Base-by-base conservation (phyloP, 2,329 filamentous ascomycete species). In the Triangularia setosa region DNA sequence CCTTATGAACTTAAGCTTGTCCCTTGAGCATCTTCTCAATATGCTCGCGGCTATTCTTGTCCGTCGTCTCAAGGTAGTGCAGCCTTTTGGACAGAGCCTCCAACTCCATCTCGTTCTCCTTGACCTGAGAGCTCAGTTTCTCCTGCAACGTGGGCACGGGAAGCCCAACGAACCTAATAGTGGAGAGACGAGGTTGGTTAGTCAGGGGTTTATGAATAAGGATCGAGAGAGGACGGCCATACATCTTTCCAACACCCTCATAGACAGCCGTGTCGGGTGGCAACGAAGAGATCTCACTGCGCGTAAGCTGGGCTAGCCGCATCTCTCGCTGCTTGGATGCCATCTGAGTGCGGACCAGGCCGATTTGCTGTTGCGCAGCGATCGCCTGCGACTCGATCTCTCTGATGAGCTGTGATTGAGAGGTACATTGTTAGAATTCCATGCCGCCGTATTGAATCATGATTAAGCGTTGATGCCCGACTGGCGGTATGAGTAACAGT, bases 221-320 rank as follows among this genome's bases (percentile, higher is more conserved):
- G 11, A 24, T n/a, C 23, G 16, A 40, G 25, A 60, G 62, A 18
- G 23, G 23, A 18, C 23, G 61, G 35, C 61, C 88, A 73, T 78
- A 97, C 95, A 99, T 98, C 80, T 98, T 99, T 60, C 95, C 95
- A 11, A 98, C 90, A 5, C 94, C 94, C 79, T 98, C 94, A 73
- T 98, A 99, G 27, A 97, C 87, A 30, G 89, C 89, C 0, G 92
- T 95, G 57, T 89, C 85, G 18, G 84, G 76, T 3, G 93, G 90
- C 66, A 99, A 79, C 6, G 86, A 84, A n/a, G 87, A 85, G 58
- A 98, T 83, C 78, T 99, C 95, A 68, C 85, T 91, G 35, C 90
- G 85, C 1, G 94, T 98, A 69, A 99, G 81, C 77, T 96, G 91
- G 52, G 96, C 84, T 79, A 97, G 87, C 54, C 95, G 92, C 74